phyloP scores from a whole-genome alignment of 208 protist species.

The Endotrypanum monterogeii region DNA sequence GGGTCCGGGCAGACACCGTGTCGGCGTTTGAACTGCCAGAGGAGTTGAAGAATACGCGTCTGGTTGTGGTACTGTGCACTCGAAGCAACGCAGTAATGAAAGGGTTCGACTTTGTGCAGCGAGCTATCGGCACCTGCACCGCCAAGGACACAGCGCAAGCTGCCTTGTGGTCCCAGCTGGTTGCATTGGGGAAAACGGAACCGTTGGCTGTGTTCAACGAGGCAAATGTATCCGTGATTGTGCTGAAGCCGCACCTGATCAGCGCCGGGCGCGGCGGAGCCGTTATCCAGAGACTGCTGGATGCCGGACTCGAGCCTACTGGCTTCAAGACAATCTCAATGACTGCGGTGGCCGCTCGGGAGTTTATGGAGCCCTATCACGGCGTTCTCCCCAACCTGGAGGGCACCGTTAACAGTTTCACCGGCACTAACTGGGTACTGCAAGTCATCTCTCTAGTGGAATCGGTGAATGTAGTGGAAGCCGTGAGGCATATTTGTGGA shows the following conservation, averaged over 20 bases:
- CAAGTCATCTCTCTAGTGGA: conserved; percentile 65
- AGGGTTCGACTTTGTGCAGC: conserved; percentile 68
- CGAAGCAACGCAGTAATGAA: conserved; percentile 52
- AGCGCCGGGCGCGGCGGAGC: conserved; percentile 37
- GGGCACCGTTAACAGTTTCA: conserved; percentile 52
- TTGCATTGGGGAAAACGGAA: conserved; percentile 28
- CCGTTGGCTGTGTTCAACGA: conserved; percentile 77
- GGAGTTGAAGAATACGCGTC: conserved; percentile 44
- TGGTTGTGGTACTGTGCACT: conserved; percentile 52
- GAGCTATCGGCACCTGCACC: conserved; percentile 49
- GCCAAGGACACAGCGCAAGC: conserved; percentile 56
- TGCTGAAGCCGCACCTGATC: conserved; percentile 82
- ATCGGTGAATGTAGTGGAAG: conserved; percentile 47
- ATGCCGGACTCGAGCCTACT: conserved; percentile 62
- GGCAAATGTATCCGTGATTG: conserved; percentile 65
- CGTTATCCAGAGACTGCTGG: conserved; percentile 64
- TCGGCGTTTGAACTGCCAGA: conserved; percentile 47
- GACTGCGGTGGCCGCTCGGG: conserved; percentile 48
- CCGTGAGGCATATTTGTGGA: conserved; percentile 71
- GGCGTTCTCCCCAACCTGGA: conserved; percentile 71
- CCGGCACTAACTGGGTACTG: conserved; percentile 70
- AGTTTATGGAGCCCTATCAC: conserved; percentile 76
- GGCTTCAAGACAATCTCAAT: conserved; percentile 57
- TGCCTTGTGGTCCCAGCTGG: conserved; percentile 48
- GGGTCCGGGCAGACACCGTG: conserved; percentile 41